Evolutionary conservation across 768 basidiomycete species (phyloP).

Genomic region (Lactarius hengduanensis): DNA sequence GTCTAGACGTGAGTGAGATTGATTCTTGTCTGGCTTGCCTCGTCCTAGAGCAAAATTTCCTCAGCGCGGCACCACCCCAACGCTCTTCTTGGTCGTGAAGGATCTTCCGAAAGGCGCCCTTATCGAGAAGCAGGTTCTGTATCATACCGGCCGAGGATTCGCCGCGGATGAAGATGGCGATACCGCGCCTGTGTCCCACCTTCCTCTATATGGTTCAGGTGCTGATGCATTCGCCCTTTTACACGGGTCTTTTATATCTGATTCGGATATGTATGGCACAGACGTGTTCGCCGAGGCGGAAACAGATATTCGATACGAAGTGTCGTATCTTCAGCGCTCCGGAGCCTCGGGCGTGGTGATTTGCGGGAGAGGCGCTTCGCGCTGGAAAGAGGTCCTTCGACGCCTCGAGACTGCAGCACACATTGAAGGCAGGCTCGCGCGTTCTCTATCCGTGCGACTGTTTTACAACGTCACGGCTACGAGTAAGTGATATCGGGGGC

Average conservation of each 20-base stretch:
- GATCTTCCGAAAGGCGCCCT: conserved; percentile 69
- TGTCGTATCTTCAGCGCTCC: conserved; percentile 8
- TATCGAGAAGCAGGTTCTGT: conserved; percentile 72
- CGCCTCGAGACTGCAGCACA: conserved; percentile 24
- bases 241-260: conserved; percentile 1
- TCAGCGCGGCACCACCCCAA: conserved; percentile 36
- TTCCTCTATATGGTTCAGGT: conserved; percentile 47
- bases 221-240: background rate
- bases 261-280: background rate
- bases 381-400: conserved; percentile 15
- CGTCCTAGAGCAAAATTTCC: background rate
- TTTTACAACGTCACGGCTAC: conserved; percentile 39
- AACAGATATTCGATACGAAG: conserved; percentile 16
- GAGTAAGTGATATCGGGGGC: conserved; percentile 23
- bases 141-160: conserved; percentile 64
- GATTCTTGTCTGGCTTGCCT: background rate
- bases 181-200: conserved; percentile 34
- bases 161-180: conserved; percentile 51
- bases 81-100: conserved; percentile 60
- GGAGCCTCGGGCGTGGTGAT: conserved; percentile 25
- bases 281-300: conserved; percentile 9
- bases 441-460: conserved; percentile 45
- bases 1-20: conserved; percentile 14
- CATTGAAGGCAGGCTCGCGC: conserved; percentile 27
- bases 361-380: conserved; percentile 20